These are phyloP conservation scores for Pugionium cornutum DNA, from an alignment of 345 rosid species.

Conservation along the genomic window DNA sequence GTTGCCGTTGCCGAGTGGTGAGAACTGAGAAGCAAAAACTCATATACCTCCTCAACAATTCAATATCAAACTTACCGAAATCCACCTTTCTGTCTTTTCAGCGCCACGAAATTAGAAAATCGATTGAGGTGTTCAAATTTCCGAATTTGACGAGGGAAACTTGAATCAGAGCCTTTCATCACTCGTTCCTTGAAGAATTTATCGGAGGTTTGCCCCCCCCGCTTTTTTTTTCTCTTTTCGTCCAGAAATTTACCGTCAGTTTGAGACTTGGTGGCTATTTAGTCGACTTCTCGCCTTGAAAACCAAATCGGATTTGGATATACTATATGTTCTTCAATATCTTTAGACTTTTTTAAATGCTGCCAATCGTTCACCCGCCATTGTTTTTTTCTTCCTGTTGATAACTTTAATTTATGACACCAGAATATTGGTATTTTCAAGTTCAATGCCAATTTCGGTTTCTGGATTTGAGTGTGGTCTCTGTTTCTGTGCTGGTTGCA, in stretches of 20 bases:
- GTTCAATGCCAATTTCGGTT: background rate
- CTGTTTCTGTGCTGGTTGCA: background rate
- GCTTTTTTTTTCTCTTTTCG: slow-evolving; percentile 4
- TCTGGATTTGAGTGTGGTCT: background rate
- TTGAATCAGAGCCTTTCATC: background rate
- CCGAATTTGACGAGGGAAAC: background rate
- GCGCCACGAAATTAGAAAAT: slow-evolving; percentile 21
- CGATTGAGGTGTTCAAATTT: background rate
- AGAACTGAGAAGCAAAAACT: no score
- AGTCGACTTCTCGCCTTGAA: background rate
- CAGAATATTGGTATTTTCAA: slow-evolving; percentile 2
- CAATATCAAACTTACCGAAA: background rate
- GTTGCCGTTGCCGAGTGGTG: no score
- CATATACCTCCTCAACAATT: no score
- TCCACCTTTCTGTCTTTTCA: background rate
- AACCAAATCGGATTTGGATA: background rate
- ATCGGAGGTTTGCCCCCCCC: slow-evolving; percentile 14
- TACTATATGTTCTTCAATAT: background rate
- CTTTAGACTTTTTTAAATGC: background rate
- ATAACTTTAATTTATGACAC: background rate
- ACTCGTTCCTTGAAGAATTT: background rate
- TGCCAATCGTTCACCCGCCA: no score
- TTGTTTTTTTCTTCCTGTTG: background rate
- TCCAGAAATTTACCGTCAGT: background rate
- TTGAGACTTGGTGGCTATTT: slow-evolving; percentile 5